Evolutionary conservation across 2,329 filamentous ascomycete species (phyloP).

Genomic region (Fusarium proliferatum): DNA sequence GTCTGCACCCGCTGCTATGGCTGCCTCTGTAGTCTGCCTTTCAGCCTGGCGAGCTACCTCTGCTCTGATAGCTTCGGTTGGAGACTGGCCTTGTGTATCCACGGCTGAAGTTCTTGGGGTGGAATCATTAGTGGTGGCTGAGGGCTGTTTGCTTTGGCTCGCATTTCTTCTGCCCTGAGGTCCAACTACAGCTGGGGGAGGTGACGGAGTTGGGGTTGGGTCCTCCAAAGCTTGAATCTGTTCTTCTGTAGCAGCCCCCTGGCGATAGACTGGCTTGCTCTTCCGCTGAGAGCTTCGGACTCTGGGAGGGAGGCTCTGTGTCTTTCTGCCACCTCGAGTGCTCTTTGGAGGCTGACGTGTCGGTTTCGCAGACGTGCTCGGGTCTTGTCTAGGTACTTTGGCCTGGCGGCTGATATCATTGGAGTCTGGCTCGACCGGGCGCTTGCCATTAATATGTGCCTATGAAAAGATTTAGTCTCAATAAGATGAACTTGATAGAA

Average conservation of each 20-base stretch:
- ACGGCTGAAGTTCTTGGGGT: background rate
- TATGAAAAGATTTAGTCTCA: background rate
- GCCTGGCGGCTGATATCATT: background rate
- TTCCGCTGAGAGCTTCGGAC: background rate
- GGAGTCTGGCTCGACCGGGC: background rate
- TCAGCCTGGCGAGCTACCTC: background rate
- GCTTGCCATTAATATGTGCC: conserved; percentile 1
- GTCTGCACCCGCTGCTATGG: background rate
- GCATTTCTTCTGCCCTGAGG: background rate
- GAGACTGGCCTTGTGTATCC: background rate
- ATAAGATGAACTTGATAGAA: too few relatives aligned
- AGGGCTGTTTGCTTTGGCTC: background rate
- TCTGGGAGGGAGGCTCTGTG: background rate
- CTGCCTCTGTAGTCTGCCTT: background rate
- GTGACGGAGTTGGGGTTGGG: background rate
- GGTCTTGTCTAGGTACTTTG: conserved; percentile 3
- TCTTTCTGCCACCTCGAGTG: background rate
- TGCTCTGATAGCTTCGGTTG: background rate
- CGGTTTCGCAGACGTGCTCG: background rate
- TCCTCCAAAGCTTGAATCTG: background rate
- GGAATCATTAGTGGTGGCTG: background rate
- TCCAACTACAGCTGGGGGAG: background rate
- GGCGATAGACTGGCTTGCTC: background rate
- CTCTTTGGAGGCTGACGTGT: background rate
- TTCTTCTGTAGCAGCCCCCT: background rate